phyloP scores from a whole-genome alignment of 1,284 basidiomycete species.

The Cryptococcus hybrid region DNA sequence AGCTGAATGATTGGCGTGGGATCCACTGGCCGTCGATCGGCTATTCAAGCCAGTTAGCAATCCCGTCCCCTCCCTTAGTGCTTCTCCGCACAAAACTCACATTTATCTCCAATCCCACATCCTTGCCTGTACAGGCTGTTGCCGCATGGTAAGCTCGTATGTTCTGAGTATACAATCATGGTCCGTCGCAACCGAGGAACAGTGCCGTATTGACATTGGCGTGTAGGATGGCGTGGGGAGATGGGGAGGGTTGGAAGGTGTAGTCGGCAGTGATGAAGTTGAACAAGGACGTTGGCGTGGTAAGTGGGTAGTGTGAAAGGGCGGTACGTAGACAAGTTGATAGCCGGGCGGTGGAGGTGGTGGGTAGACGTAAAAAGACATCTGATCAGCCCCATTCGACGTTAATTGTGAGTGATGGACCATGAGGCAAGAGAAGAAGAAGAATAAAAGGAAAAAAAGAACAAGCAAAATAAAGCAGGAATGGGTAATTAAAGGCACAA shows the following conservation, averaged over 20 bases:
- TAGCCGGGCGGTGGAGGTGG: conserved; percentile 17
- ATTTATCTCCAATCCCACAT: conserved; percentile 55
- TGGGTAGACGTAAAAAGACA: not conserved
- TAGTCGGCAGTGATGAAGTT: not conserved
- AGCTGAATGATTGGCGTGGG: conserved; percentile 96
- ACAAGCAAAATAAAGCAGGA: not conserved
- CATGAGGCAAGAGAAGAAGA: not conserved
- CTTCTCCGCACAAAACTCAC: conserved; percentile 13
- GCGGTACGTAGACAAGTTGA: conserved; percentile 19
- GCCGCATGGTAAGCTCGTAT: conserved; percentile 77
- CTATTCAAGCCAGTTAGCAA: conserved; percentile 49
- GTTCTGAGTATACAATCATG: conserved; percentile 57
- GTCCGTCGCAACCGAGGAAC: conserved; percentile 9
- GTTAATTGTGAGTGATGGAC: not conserved
- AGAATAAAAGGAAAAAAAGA: not conserved
- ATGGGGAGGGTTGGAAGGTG: not conserved
- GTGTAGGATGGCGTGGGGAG: not conserved
- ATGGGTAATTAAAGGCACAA: no score
- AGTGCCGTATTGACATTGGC: not conserved
- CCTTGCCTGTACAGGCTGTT: conserved; percentile 80
- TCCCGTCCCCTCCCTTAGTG: conserved; percentile 1
- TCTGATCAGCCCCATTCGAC: not conserved
- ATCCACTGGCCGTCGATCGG: conserved; percentile 90
- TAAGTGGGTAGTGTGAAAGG: not conserved
- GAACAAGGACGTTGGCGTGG: not conserved